Conservation (phyloP, 129 eudicot species). For the Deinandra increscens region DNA sequence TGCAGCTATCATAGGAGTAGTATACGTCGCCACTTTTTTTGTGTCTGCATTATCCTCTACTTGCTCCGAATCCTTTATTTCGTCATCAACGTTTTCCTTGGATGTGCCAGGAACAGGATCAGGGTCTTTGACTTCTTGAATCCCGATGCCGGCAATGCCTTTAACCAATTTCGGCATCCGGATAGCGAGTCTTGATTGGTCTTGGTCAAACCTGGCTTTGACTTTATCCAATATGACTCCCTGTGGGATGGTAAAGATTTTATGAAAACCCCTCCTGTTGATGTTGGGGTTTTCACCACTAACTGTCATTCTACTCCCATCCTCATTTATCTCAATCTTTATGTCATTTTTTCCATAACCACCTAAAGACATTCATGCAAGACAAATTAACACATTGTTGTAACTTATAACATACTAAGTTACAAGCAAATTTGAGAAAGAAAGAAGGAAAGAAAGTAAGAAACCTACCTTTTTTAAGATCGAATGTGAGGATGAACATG, state of each 20-base stretch:
- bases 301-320: constrained; percentile 47
- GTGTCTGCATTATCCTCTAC: background rate
- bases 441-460: background rate
- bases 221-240: constrained; percentile 59
- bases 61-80: background rate
- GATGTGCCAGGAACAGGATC: background rate
- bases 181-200: constrained; percentile 42
- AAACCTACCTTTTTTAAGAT: constrained; percentile 44
- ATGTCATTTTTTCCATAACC: constrained; percentile 42
- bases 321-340: constrained; percentile 66
- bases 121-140: constrained; percentile 43
- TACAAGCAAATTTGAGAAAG: background rate
- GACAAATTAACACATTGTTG: background rate
- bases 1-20: constrained; percentile 51
- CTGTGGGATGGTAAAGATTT: constrained; percentile 50
- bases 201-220: constrained; percentile 52
- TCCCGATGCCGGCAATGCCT: constrained; percentile 33
- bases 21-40: background rate
- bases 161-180: constrained; percentile 55
- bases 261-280: constrained; percentile 26
- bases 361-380: background rate
- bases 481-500: constrained; percentile 57
- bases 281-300: constrained; percentile 40
- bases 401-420: no score
- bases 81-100: background rate